Evolutionary conservation across 805 yeast species (phyloP), one percentile per base, ranked within the genome.

Genomic region (Candida michaelii): DNA sequence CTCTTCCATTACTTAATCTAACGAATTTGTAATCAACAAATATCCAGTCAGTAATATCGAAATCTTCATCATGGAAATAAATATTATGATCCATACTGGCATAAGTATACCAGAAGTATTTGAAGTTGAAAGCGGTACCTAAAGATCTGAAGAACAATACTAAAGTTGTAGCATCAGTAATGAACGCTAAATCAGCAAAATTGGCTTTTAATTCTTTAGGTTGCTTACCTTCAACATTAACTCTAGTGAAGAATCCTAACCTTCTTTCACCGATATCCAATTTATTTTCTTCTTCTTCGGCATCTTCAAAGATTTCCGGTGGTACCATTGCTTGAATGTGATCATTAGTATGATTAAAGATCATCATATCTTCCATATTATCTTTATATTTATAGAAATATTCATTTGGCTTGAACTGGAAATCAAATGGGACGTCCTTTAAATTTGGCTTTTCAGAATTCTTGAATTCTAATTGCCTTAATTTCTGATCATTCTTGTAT

Each of bases 61-160:
- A 67, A 37, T 67, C 58, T 3, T 43, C 50, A 42, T 67, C 73
- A 49, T 67, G 72, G 52, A 57, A 61, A 44, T 53, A 62, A 18
- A 67, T 48, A 11, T 63, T 43, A 45, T 67, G 73, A 47, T 67
- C 73, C 50, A 67, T 57, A 39, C 66, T 60, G 2, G 68, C 72
- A 27, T 71, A 54, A 45, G 66, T 66, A 42, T 56, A 66, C 40
- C 55, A 46, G 19, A 49, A 39, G 21, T 49, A 42, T 30, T 53
- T 49, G 27, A 50, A 52, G 37, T 45, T 47, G 19, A 56, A 42
- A 2, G 59, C 51, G 23, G 50, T 34, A 12, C 66, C 66, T 24
- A 66, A 45, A 1, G 62, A 56, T 13, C 64, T 51, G 34, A 54
- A 42, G 31, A 66, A 48, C 2, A 65, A 50, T 13, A 62, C 59